Conservation (phyloP, 176 grass and related monocot genomes). For the Canna indica region DNA sequence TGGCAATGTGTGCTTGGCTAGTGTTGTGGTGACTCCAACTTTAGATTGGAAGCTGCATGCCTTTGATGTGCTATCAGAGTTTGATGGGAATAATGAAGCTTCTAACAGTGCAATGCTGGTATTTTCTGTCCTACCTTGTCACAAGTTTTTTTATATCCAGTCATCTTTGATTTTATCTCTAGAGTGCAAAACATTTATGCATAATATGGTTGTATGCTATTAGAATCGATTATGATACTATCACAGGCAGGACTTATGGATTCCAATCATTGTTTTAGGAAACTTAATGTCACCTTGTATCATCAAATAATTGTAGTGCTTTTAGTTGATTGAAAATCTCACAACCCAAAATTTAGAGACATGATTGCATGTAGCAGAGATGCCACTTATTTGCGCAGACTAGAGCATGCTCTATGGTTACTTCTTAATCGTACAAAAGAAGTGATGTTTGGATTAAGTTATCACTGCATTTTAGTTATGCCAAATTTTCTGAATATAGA, state of each 20-base stretch:
- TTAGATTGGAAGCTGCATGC: conserved; percentile 99
- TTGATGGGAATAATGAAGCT: conserved; percentile 72
- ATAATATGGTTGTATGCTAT: not conserved
- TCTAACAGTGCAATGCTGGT: conserved; percentile 75
- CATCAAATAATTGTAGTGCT: not conserved
- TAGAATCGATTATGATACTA: too few relatives aligned
- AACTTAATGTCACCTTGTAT: not conserved
- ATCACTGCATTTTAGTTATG: too few relatives aligned
- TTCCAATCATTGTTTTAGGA: not conserved
- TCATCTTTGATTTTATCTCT: too few relatives aligned
- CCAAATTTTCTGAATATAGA: too few relatives aligned
- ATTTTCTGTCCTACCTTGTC: conserved; percentile 14
- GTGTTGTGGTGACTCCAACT: conserved; percentile 94
- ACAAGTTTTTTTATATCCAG: not conserved
- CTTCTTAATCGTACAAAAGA: too few relatives aligned
- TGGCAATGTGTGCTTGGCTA: conserved; percentile 85
- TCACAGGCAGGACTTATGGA: not conserved
- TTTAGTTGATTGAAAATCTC: not conserved
- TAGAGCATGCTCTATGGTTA: too few relatives aligned
- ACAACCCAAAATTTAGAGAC: not conserved
- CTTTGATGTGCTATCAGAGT: conserved; percentile 97
- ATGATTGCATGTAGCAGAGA: not conserved
- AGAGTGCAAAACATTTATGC: too few relatives aligned
- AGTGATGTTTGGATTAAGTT: too few relatives aligned
- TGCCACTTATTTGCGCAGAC: not conserved